These are phyloP conservation scores for Anthostomella pinea DNA, from an alignment of 2,329 filamentous ascomycete genomes.

Conservation along the genomic window DNA sequence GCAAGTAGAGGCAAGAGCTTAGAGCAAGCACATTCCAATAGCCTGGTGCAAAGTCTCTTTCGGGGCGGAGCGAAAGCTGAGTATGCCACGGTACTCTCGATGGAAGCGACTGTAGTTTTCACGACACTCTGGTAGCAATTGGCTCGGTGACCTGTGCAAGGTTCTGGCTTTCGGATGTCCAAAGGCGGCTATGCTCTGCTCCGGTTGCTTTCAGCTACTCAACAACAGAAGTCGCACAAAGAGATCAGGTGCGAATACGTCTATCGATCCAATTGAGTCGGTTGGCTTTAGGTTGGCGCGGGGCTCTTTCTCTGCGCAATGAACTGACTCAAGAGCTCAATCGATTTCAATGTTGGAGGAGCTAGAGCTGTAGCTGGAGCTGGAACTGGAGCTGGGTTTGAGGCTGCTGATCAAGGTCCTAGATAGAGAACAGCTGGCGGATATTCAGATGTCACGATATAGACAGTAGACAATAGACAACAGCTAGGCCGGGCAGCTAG, in stretches of 20 bases:
- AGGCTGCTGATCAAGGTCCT: too few relatives aligned
- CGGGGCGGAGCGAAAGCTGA: constrained; percentile 1
- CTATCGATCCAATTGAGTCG: constrained; percentile 15
- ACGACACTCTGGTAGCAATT: constrained; percentile 2
- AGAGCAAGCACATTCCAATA: constrained; percentile 7
- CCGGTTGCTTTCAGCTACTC: constrained; percentile 9
- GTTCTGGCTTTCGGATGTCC: constrained; percentile 8
- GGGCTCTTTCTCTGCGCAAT: constrained; percentile 2
- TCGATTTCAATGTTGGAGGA: too few relatives aligned
- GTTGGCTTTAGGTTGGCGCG: not conserved
- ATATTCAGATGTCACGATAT: too few relatives aligned
- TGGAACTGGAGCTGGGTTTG: too few relatives aligned
- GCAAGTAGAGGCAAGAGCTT: constrained; percentile 6
- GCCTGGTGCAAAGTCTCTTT: constrained; percentile 10
- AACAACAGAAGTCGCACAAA: constrained; percentile 14
- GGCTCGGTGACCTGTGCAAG: constrained; percentile 5
- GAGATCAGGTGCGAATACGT: constrained; percentile 9
- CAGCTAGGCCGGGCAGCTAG: too few relatives aligned
- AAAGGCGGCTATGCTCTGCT: constrained; percentile 6
- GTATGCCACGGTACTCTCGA: constrained; percentile 5
- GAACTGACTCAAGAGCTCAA: constrained; percentile 2
- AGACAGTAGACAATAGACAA: too few relatives aligned
- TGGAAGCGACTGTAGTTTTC: constrained; percentile 5
- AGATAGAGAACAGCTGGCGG: too few relatives aligned
- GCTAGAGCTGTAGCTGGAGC: too few relatives aligned